Evolutionary conservation across 2,329 filamentous ascomycete species (phyloP), one percentile per base, ranked within the genome.

Genomic region (Sporothrix euskadiensis): DNA sequence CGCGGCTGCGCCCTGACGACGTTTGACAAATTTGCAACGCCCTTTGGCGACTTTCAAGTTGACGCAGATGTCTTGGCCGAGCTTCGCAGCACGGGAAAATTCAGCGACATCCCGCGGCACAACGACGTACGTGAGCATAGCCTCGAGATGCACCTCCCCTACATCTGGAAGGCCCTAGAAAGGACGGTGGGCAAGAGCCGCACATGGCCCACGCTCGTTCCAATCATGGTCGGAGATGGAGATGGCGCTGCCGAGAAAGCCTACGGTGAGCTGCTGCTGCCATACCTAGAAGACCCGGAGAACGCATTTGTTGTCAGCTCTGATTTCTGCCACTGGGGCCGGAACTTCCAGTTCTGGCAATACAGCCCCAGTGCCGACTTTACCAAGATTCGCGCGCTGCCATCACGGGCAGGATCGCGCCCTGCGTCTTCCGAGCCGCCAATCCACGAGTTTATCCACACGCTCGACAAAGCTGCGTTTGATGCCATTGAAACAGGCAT

Each of bases 241-340:
- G 87, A 87, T 71, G 83, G 87, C 0, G 74, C 83, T 0, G 88
- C 90, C 2, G 95, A 98, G 82, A 88, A 88, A 69, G 83, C 81
- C 1, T 89, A 92, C 73, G 96, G 94, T 2, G 78, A 83, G 35
- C 80, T 94, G n/a, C 84, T 99, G 8, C 88, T 92, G 0, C 90
- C 92, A 0, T 97, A 96, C 80, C 83, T 99, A 7, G 85, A 86
- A 47, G 92, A 97, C 77, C 88, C 91, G 0, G 84, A 87, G 14
- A 97, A 93, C 75, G 89, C 91, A 1, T 98, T 98, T 80, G 88
- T 99, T 75, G 88, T 98, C 76, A 96, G 92, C 81, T 97, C 94
- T 0, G 96, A 99, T 81, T 99, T 99, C 81, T 98, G 95, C 76
- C 96, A 99, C 82, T 99, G 96, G 96, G 96, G 96, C 12, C 78